Percentiles rank a stretch among this genome's conserved stretches.
Conservation (phyloP, 345 rosid species). For the Cochlearia excelsa region DNA sequence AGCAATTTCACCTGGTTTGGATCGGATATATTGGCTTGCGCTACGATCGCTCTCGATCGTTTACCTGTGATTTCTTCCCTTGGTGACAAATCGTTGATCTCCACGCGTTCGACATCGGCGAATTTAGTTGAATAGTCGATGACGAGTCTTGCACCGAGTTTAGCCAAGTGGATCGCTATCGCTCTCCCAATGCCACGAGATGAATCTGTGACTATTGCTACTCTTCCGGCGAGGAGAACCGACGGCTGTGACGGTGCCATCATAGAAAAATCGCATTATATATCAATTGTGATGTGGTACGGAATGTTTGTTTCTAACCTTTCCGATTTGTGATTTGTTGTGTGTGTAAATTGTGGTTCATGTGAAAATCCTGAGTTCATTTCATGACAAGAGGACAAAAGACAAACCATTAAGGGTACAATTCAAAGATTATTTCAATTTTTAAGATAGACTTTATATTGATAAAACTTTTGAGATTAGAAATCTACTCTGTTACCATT, state of each 20-base stretch:
- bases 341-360: no score
- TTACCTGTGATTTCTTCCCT: not conserved
- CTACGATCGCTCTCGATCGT: constrained; percentile 37
- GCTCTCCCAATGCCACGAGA: constrained; percentile 75
- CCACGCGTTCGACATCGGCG: constrained; percentile 45
- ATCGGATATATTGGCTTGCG: constrained; percentile 56
- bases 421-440: no score
- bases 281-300: no score
- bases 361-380: no score
- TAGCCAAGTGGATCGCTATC: constrained; percentile 53
- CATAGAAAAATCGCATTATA: not conserved
- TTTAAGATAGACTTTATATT: no score
- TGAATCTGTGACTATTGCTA: constrained; percentile 69
- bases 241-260: not conserved
- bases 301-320: no score
- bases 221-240: constrained; percentile 43
- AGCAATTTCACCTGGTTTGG: constrained; percentile 59
- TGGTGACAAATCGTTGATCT: constrained; percentile 44
- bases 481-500: no score
- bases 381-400: no score
- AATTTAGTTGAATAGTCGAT: constrained; percentile 59
- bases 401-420: no score
- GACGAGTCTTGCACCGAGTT: constrained; percentile 60
- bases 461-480: no score
- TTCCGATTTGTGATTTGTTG: no score